Evolutionary conservation across 345 rosid species (phyloP), one percentile per base, ranked within the genome.

Genomic region (Draba incana): DNA sequence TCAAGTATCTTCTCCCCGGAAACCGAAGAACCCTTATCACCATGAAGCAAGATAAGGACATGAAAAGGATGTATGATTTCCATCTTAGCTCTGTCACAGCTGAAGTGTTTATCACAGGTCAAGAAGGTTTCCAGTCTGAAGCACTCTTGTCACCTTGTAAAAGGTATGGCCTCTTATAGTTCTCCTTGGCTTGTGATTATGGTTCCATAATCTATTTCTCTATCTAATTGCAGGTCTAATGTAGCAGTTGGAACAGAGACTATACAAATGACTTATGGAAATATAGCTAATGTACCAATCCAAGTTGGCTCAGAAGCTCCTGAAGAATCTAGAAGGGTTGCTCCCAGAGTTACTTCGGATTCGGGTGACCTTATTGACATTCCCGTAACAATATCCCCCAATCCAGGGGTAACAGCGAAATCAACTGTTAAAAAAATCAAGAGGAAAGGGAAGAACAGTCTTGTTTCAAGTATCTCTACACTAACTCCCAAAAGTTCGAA

Each of bases 1-100:
- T 92, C 66, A 92, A 92, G 86, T 92, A 92, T 80, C 90, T 92
- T 82, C 85, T 92, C 35, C 98, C 98, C 0, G 86, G 89, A 58
- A 90, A 88, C 54, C 81, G 78, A 76, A 82, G 80, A 76, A 90
- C 86, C 0, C 90, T 82, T 57, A 87, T 92, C 65, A 83, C 84
- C 44, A 68, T 92, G 81, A 75, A 86, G 37, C 87, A 78, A 72
- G 96, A 90, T 67, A 87, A 81, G 56, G 92, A 88, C 66, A 79
- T 92, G 59, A 92, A 82, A 61, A 84, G 93, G 78, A 90, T 90
- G 98, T 84, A 78, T 78, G 85, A 84, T 57, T 85, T 84, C 69
- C 88, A 88, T 64, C 81, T 55, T 49, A 83, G 78, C 63, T 83
- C 90, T 0, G 84, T 92, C 54, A 90, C 93, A 5, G 97, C 92